Evolutionary conservation across 768 basidiomycete genomes (phyloP), one percentile per base, ranked within the genome.

Genomic region (Lentinus brumalis): DNA sequence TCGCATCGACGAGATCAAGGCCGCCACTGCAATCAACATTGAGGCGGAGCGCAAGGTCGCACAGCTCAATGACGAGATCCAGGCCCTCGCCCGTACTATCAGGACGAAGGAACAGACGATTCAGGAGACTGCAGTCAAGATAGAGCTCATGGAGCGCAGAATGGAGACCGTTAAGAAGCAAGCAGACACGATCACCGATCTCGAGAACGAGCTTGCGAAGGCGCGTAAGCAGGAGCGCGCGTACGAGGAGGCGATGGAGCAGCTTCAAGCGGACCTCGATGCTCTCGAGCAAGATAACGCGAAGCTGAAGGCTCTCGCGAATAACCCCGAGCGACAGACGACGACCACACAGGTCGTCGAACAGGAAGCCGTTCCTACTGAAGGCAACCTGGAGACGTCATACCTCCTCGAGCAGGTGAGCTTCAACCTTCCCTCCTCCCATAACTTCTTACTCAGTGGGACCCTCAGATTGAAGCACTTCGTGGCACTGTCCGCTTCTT

Each of bases 241-340:
- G 35, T 92, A 96, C 67, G 91, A 94, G 71, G 94, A 96, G 67
- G 93, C 94, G 3, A 91, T 98, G 81, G 95, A 96, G 65, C 92
- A 94, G 68, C 74, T 98, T 10, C 94, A 96, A 70, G 83, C 86
- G 1, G 96, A 99, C 67, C 76, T 97, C 63, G 95, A 97, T 72
- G 71, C 80, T 0, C 77, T 96, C 53, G 94, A 96, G 74, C 87
- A 92, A 72, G 96, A 98, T 67, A 94, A 94, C 71, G 84, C 79
- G 4, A 93, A 89, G 73, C 77, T 98, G 65, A 94, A 92, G 79
- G 77, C 82, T 4, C 72, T 85, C 68, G 82, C 83, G 38, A 84
- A 81, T 64, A 82, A 78, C n/a, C 81, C 85, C 50, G 91, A 92
- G 73, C 82, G 86, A 64, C 89, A 90, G 76, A 82, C 78, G 4